Conservation (phyloP, 1,139 yeast genomes). For the Saccharomyces hybrid region DNA sequence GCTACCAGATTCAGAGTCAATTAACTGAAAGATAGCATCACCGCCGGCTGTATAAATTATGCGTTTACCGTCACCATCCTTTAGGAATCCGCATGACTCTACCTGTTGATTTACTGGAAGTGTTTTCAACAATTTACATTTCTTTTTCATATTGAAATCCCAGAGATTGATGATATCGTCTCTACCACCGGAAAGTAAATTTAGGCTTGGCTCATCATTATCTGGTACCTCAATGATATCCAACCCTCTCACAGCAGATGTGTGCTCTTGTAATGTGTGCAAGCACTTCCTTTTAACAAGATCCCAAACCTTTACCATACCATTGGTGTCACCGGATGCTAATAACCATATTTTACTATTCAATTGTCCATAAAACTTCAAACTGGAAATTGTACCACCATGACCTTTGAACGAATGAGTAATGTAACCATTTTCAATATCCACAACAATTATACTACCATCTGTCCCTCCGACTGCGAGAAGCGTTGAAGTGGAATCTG, state of each 20-base stretch:
- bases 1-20: conserved; percentile 42
- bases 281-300: conserved; percentile 68
- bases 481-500: conserved; percentile 75
- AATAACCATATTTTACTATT: conserved; percentile 70
- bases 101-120: conserved; percentile 69
- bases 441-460: conserved; percentile 89
- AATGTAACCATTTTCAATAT: conserved; percentile 75
- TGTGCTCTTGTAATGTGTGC: conserved; percentile 64
- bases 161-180: conserved; percentile 54
- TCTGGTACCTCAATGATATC: conserved; percentile 52
- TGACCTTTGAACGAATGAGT: conserved; percentile 94
- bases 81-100: conserved; percentile 71
- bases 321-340: conserved; percentile 84
- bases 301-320: conserved; percentile 83
- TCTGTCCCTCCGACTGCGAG: conserved; percentile 95
- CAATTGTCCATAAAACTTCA: conserved; percentile 65
- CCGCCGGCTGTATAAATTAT: conserved; percentile 76
- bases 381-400: conserved; percentile 81
- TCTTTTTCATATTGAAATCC: conserved; percentile 46
- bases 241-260: conserved; percentile 79
- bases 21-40: conserved; percentile 54
- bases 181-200: conserved; percentile 78
- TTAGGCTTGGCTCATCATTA: conserved; percentile 5
- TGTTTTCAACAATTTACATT: conserved; percentile 53
- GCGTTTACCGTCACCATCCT: conserved; percentile 12